Conservation (phyloP, 2,329 filamentous ascomycete species). For the Xylariaceae sp. region DNA sequence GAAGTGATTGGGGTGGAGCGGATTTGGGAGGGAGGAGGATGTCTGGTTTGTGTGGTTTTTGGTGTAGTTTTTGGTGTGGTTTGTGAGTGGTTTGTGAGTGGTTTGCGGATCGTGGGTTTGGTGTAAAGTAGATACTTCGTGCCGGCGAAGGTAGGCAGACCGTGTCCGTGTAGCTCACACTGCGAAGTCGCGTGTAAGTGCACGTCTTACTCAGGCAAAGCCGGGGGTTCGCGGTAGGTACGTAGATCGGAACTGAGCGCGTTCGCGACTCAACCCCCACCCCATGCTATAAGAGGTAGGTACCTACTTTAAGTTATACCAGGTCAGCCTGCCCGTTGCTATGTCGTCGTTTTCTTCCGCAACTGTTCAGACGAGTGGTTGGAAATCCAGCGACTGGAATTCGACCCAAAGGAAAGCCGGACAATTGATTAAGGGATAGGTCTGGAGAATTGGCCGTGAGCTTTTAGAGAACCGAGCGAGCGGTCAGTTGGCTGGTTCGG, state of each 20-base stretch:
- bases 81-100: neutral
- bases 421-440: neutral
- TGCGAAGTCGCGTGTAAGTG: conserved; percentile 23
- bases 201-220: conserved; percentile 15
- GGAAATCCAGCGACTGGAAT: neutral
- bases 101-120: neutral
- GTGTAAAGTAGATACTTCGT: neutral
- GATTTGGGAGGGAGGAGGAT: too few species aligned
- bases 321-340: neutral
- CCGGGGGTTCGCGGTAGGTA: conserved; percentile 17
- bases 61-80: too few species aligned
- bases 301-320: too few species aligned
- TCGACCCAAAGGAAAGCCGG: neutral
- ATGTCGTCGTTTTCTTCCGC: neutral
- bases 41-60: too few species aligned
- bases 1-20: neutral
- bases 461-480: conserved; percentile 1
- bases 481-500: conserved; percentile 1
- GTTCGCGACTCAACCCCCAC: conserved; percentile 22
- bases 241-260: conserved; percentile 9
- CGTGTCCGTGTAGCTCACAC: conserved; percentile 20
- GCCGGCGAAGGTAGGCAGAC: conserved; percentile 2
- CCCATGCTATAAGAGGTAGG: neutral
- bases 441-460: conserved; percentile 15
- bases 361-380: neutral